Base-by-base conservation (phyloP, 2,329 filamentous ascomycete species). In the Cordyceps tenuipes region DNA sequence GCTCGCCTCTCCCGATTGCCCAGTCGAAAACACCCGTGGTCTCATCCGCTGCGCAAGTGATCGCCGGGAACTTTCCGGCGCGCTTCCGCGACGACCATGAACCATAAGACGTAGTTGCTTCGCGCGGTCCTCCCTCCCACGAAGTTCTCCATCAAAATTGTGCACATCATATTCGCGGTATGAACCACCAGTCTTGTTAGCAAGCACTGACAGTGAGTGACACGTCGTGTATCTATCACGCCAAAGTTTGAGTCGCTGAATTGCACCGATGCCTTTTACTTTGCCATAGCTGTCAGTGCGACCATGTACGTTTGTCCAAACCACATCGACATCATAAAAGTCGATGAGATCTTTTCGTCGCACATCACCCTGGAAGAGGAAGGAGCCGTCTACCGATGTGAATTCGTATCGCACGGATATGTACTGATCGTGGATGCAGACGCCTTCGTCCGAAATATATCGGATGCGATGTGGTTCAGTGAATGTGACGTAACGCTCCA, bases 201-300 rank as follows among this genome's bases (percentile, higher is more conserved):
- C 78, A 59, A 77, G 75, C 19, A 81, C 68, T 9, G 76, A 77
- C 36, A 81, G 62, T 29, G 75, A 79, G 65, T 82, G 77, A 48
- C 74, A 76, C 3, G 74, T 75, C 13, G 76, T 77, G 59, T 78
- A 75, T 51, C 74, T 72, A 63, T 81, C 79, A 57, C 73, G 73
- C 79, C 79, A 82, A 29, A 81, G 69, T 68, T 81, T 81, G 63
- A 81, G 72, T 56, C 79, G 71, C 67, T 81, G 79, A 47, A 81
- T 79, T 1, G 78, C 76, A 1, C 77, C 79, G 58, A 82, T 73
- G 21, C 79, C 79, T 60, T 76, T 75, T 13, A 81, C 73, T 36
- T 75, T 79, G 50, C 79, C 79, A 62, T 80, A 80, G 17, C 73
- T 68, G 66, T 81, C 78, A 3, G 77, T 80, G 44, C 79, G 73